phyloP scores from a whole-genome alignment of 2,329 filamentous ascomycete genomes.

The Diaporthe destruens region DNA sequence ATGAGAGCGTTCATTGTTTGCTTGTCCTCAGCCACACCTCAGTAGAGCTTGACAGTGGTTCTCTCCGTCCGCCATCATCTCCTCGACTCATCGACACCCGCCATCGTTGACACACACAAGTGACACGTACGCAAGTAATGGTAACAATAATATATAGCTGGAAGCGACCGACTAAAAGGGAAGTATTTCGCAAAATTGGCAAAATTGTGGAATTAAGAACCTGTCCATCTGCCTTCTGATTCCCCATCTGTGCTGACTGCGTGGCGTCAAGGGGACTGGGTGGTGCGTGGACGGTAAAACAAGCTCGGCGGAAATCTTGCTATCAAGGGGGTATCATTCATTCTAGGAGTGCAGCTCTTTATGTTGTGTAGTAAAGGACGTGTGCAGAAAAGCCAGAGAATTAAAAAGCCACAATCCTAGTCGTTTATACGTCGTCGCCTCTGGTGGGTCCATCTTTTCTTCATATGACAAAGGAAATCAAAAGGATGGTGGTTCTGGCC shows the following conservation, averaged over 20 bases:
- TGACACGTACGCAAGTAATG: constrained; percentile 8
- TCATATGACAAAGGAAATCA: constrained; percentile 36
- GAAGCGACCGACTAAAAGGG: constrained; percentile 19
- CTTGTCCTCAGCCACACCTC: constrained; percentile 1
- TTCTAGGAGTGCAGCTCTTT: constrained; percentile 44
- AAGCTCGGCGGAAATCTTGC: constrained; percentile 34
- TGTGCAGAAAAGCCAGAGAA: constrained; percentile 23
- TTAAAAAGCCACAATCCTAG: constrained; percentile 12
- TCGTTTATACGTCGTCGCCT: constrained; percentile 19
- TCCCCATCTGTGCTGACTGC: neutral
- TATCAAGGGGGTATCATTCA: constrained; percentile 47
- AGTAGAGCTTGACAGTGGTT: neutral
- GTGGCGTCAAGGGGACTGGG: neutral
- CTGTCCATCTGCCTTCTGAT: constrained; percentile 18
- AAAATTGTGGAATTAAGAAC: neutral
- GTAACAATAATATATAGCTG: constrained; percentile 6
- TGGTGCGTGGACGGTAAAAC: constrained; percentile 17
- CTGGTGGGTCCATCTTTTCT: constrained; percentile 11
- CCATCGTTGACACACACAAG: neutral
- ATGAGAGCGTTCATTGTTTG: constrained; percentile 20
- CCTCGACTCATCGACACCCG: neutral
- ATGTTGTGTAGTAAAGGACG: constrained; percentile 21
- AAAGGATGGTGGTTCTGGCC: neutral
- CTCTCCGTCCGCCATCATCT: neutral
- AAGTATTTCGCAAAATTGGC: constrained; percentile 1